phyloP scores from a whole-genome alignment of 2,329 filamentous ascomycete species.

The Tricladium varicosporioides region DNA sequence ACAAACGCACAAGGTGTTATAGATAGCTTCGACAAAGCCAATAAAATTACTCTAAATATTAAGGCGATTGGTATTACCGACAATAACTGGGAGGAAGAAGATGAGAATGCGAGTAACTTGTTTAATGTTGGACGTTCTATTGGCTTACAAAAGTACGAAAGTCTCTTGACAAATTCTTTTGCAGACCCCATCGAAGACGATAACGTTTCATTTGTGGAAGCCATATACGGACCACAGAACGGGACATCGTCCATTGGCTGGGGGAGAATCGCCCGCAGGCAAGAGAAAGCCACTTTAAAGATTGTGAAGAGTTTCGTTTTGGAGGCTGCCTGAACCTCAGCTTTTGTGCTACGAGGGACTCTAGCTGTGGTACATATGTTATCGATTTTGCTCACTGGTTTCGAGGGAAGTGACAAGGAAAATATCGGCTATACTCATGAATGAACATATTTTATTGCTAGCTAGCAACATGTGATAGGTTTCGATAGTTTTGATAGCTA shows the following conservation, averaged over 20 bases:
- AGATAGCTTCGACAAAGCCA: slow-evolving; percentile 17
- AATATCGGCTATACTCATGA: background rate
- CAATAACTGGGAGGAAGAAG: slow-evolving; percentile 21
- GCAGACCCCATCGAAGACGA: slow-evolving; percentile 8
- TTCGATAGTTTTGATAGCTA: too few species aligned
- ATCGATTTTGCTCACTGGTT: background rate
- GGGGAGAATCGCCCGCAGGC: slow-evolving; percentile 24
- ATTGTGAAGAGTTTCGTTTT: slow-evolving; percentile 16
- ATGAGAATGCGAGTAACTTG: slow-evolving; percentile 9
- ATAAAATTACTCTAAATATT: slow-evolving; percentile 11
- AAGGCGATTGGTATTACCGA: slow-evolving; percentile 9
- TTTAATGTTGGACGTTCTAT: slow-evolving; percentile 21
- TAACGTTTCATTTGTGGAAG: slow-evolving; percentile 2
- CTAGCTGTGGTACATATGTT: background rate
- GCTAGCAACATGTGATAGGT: too few species aligned
- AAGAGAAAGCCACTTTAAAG: slow-evolving; percentile 23
- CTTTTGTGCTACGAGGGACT: background rate
- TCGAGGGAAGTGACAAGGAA: background rate
- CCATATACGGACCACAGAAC: slow-evolving; percentile 10
- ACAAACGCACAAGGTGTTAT: slow-evolving; percentile 16
- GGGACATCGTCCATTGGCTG: slow-evolving; percentile 11
- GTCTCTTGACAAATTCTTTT: slow-evolving; percentile 6
- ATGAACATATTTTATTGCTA: background rate
- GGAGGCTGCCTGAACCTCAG: background rate
- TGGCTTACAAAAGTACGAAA: slow-evolving; percentile 22